Percentiles rank a stretch among this genome's conserved stretches.
phyloP scores from a whole-genome alignment of 1,284 basidiomycete species.

The Moesziomyces aphidis region DNA sequence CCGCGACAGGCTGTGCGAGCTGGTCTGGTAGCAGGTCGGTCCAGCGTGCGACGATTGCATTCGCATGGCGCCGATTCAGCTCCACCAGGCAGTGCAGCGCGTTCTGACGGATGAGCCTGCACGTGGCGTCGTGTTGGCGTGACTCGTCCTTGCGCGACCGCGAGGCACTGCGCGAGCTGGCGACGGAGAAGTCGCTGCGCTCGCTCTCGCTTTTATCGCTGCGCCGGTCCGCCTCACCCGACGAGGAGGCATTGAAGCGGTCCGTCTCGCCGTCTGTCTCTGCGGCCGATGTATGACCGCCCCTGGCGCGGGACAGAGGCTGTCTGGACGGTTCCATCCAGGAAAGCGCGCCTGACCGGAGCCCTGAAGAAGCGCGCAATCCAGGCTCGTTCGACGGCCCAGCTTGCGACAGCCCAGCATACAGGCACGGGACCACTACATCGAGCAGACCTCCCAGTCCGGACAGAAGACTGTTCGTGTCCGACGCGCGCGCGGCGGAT shows the following conservation, averaged over 20 bases:
- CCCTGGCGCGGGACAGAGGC: neutral
- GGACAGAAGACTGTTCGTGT: neutral
- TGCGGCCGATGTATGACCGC: neutral
- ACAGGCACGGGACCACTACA: conserved; percentile 18
- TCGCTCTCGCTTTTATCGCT: conserved; percentile 46
- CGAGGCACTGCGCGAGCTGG: conserved; percentile 1
- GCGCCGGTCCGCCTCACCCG: conserved; percentile 25
- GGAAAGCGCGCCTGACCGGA: conserved; percentile 21
- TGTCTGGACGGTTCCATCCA: conserved; percentile 6
- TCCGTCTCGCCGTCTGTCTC: neutral
- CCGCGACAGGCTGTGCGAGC: neutral
- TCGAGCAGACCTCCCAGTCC: conserved; percentile 15
- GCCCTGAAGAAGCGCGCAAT: conserved; percentile 5
- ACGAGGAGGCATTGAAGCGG: conserved; percentile 3
- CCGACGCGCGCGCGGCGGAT: neutral
- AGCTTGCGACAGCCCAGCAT: conserved; percentile 1
- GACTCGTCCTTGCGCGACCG: conserved; percentile 22
- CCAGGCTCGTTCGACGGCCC: neutral
- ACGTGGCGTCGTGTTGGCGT: conserved; percentile 18
- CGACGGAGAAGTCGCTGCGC: conserved; percentile 31
- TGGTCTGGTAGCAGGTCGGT: conserved; percentile 26
- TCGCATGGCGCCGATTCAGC: conserved; percentile 23
- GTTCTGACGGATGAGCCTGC: conserved; percentile 37
- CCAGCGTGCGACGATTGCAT: conserved; percentile 23
- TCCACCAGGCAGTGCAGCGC: conserved; percentile 26